Percentiles rank a stretch among this genome's conserved stretches.
Conservation (phyloP, 129 eudicot genomes). For the Kitagawia praeruptora region DNA sequence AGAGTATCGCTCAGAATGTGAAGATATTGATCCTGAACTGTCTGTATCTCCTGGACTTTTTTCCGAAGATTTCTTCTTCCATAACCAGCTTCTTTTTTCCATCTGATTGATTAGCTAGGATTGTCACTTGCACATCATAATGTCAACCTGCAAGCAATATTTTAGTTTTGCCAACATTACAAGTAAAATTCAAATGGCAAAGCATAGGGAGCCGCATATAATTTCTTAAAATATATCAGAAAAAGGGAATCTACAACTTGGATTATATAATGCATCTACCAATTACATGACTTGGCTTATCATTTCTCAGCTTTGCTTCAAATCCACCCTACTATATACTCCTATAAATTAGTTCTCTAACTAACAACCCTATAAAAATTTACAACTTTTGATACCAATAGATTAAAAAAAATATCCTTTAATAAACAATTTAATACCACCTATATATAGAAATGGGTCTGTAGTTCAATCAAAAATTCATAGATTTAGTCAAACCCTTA, state of each 20-base stretch:
- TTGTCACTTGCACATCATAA: conserved; percentile 9
- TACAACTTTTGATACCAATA: neutral
- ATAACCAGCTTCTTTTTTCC: conserved; percentile 87
- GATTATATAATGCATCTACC: neutral
- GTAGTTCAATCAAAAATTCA: neutral
- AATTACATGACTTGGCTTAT: conserved; percentile 13
- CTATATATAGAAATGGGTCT: neutral
- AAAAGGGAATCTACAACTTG: neutral
- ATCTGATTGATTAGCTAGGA: conserved; percentile 19
- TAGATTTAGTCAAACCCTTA: neutral
- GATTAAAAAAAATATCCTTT: no score
- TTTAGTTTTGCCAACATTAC: neutral
- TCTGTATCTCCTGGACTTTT: conserved; percentile 77
- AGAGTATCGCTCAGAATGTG: conserved; percentile 76
- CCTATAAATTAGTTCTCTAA: neutral
- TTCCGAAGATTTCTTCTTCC: conserved; percentile 79
- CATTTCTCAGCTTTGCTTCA: conserved; percentile 36
- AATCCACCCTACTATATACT: conserved; percentile 23
- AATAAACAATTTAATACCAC: neutral
- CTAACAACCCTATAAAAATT: conserved; percentile 7
- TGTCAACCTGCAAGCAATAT: conserved; percentile 16
- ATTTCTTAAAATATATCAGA: neutral
- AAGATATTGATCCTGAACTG: conserved; percentile 75
- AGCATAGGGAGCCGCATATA: neutral
- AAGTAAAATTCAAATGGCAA: neutral